Evolutionary conservation across 345 rosid genomes (phyloP), one percentile per base, ranked within the genome.

Genomic region (Nasturtium officinale): DNA sequence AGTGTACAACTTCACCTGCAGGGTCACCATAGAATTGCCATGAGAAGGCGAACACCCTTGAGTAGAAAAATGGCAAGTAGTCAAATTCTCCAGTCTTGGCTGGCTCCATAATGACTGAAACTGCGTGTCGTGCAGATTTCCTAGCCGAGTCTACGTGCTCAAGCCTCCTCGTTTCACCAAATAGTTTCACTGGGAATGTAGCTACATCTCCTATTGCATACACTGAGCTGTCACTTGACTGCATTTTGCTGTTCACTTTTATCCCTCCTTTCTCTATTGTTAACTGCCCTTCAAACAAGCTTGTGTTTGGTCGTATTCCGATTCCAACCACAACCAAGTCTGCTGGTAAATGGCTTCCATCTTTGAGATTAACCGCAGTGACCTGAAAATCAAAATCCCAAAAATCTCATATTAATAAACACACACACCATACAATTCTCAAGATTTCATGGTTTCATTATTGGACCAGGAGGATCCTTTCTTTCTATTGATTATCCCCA

Each of bases 21-120:
- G 81, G 87, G 83, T 95, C 98, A 42, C 98, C 98, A n/a, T 91
- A 95, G 54, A 88, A 91, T 69, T 92, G 97, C 96, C 98, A 95
- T 2, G 96, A 95, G 61, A 91, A 76, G 42, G 94, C 68, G 45
- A 95, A 91, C 70, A 90, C 83, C 78, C 96, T 82, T 65, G 98
- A 95, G 84, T 95, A 91, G 87, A 91, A 91, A 84, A 90, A 95
- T 4, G 99, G 98, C 18, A 90, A 80, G 84, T 90, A 91, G 74
- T 87, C 89, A 9, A 88, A 95, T 7, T 91, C 94, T 4, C 82
- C 86, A 0, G 87, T 82, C 72, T 87, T 91, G 25, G 80, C 82
- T n/a, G 90, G 90, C 43, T 89, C 89, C 89, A 91, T 80, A 79
- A 91, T 90, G 3, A 85, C 83, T 47, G 91, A 73, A 63, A 88